These are phyloP conservation scores for Beta macrorhiza DNA, from an alignment of 179 eudicot species.

Conservation along the genomic window DNA sequence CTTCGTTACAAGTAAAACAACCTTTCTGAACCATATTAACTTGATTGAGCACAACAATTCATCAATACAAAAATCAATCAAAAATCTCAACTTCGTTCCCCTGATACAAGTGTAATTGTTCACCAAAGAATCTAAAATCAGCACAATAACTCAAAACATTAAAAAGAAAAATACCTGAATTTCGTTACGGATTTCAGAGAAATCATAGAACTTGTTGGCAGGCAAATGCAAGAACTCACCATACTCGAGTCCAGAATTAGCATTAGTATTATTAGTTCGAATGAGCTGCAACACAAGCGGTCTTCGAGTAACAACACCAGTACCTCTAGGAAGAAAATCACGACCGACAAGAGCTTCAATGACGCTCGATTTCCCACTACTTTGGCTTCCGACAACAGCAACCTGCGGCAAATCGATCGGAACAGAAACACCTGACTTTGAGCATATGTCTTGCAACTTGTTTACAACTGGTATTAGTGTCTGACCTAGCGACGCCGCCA, in stretches of 20 bases:
- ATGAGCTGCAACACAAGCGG: slow-evolving; percentile 47
- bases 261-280: slow-evolving; percentile 27
- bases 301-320: slow-evolving; percentile 43
- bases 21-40: too few relatives aligned
- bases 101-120: background rate
- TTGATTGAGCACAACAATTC: too few relatives aligned
- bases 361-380: slow-evolving; percentile 55
- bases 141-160: background rate
- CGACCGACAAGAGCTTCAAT: slow-evolving; percentile 53
- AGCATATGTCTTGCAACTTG: slow-evolving; percentile 50
- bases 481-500: slow-evolving; percentile 36
- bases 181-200: slow-evolving; percentile 42
- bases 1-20: too few relatives aligned
- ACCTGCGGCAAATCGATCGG: slow-evolving; percentile 51
- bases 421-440: slow-evolving; percentile 39
- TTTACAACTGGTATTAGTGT: slow-evolving; percentile 45
- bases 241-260: slow-evolving; percentile 31
- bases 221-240: slow-evolving; percentile 55
- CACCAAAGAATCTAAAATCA: background rate
- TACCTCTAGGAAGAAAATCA: slow-evolving; percentile 48
- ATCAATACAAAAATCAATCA: background rate
- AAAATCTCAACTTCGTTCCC: background rate
- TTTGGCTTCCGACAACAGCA: slow-evolving; percentile 54
- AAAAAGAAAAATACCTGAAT: slow-evolving; percentile 33
- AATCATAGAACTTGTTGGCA: slow-evolving; percentile 37